A percentile compares a stretch with the other conserved stretches of the same genome.
phyloP scores from a whole-genome alignment of 371 early-diverging fungal genomes.

The Mucor velutinosus region DNA sequence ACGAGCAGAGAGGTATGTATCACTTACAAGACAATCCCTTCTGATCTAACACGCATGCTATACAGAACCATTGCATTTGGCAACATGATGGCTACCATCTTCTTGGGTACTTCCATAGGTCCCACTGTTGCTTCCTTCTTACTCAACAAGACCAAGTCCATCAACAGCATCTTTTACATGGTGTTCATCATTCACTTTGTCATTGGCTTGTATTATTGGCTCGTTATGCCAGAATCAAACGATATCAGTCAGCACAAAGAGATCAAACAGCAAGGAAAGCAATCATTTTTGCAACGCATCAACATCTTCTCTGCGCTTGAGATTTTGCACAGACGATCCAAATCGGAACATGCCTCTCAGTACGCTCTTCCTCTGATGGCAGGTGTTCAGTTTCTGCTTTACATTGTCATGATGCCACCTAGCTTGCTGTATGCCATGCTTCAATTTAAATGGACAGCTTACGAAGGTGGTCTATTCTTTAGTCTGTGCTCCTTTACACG shows the following conservation, averaged over 20 bases:
- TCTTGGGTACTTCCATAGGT: slow-evolving; percentile 34
- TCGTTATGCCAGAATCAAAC: slow-evolving; percentile 53
- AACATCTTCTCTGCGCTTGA: slow-evolving; percentile 41
- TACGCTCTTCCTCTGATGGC: slow-evolving; percentile 34
- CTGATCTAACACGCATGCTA: too few species aligned
- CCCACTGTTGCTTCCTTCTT: slow-evolving; percentile 20
- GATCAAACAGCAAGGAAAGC: background rate
- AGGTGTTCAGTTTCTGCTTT: slow-evolving; percentile 25
- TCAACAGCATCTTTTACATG: slow-evolving; percentile 40
- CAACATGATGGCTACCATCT: slow-evolving; percentile 33
- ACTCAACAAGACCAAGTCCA: slow-evolving; percentile 23
- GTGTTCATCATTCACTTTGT: background rate
- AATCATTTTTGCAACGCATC: slow-evolving; percentile 17
- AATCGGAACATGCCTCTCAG: slow-evolving; percentile 5
- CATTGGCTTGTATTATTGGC: background rate
- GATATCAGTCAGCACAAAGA: background rate
- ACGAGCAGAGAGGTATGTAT: slow-evolving; percentile 19
- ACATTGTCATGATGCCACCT: slow-evolving; percentile 37
- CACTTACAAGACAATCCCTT: background rate
- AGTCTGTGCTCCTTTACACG: slow-evolving; percentile 22
- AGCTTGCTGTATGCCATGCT: slow-evolving; percentile 49
- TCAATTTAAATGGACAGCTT: slow-evolving; percentile 45
- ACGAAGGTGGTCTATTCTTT: slow-evolving; percentile 41
- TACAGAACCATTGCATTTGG: slow-evolving; percentile 38
- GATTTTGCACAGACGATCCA: slow-evolving; percentile 19